Evolutionary conservation across 2,329 filamentous ascomycete species (phyloP).

Genomic region (Xylaria polymorpha): DNA sequence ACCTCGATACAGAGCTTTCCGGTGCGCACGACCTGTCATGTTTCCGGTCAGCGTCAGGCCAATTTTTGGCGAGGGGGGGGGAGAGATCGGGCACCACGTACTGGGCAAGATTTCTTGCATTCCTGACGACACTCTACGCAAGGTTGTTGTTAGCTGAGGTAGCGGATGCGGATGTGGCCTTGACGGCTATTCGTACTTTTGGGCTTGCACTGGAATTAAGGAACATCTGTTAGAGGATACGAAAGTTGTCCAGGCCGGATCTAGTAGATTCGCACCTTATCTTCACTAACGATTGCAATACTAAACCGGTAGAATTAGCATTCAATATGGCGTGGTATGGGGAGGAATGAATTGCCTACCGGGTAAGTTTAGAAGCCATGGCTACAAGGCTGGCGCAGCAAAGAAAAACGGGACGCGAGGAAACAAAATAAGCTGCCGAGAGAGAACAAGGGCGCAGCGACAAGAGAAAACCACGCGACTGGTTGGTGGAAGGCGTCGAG

Average conservation of each 20-base stretch:
- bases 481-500: not conserved
- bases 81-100: conserved; percentile 20
- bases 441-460: not conserved
- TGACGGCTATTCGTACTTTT: conserved; percentile 67
- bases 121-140: conserved; percentile 94
- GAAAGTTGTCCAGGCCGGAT: not conserved
- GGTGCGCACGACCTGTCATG: conserved; percentile 85
- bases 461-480: not conserved
- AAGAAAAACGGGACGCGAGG: conserved; percentile 12
- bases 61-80: too few relatives aligned
- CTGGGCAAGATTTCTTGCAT: conserved; percentile 92
- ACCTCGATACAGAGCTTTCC: conserved; percentile 99
- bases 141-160: conserved; percentile 29
- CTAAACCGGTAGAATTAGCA: conserved; percentile 59
- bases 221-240: conserved; percentile 14
- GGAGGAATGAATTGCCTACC: conserved; percentile 66
- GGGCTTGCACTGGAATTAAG: conserved; percentile 77
- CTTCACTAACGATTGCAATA: conserved; percentile 98
- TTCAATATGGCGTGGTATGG: not conserved
- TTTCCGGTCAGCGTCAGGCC: conserved; percentile 36
- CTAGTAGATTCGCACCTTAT: conserved; percentile 76
- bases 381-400: conserved; percentile 20
- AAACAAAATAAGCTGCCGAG: conserved; percentile 21
- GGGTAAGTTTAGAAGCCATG: conserved; percentile 95
- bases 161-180: not conserved